A percentile compares a stretch with the other conserved stretches of the same genome.
Evolutionary conservation across 1,284 basidiomycete species (phyloP).

Genomic region (Stygiomarasmius scandens): DNA sequence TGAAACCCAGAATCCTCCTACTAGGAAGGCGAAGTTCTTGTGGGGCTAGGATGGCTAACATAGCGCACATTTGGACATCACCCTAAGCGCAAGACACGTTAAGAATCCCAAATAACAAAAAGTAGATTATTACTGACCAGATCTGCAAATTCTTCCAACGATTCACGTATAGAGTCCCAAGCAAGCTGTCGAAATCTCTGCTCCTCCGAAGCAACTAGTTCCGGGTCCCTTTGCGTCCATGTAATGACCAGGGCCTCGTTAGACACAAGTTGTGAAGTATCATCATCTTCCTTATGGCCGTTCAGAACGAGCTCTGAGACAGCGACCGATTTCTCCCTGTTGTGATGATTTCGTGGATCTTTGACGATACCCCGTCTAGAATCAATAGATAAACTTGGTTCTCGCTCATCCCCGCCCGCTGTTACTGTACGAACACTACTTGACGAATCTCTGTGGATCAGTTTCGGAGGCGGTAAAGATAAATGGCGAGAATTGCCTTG

Average conservation of each 20-base stretch:
- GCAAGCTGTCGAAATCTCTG: slow-evolving; percentile 50
- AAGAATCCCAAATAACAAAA: not conserved
- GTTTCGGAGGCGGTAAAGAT: slow-evolving; percentile 45
- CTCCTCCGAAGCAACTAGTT: slow-evolving; percentile 55
- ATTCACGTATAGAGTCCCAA: slow-evolving; percentile 58
- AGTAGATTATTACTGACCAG: slow-evolving; percentile 42
- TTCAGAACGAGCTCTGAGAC: slow-evolving; percentile 27
- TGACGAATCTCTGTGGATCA: slow-evolving; percentile 53
- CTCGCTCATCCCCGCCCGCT: slow-evolving; percentile 42
- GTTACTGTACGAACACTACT: slow-evolving; percentile 74
- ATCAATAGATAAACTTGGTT: slow-evolving; percentile 3
- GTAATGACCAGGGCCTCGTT: not conserved
- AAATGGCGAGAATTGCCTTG: not conserved
- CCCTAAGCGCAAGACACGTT: slow-evolving; percentile 46
- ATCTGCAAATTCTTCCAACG: slow-evolving; percentile 64
- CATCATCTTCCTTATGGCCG: slow-evolving; percentile 7
- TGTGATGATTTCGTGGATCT: slow-evolving; percentile 24
- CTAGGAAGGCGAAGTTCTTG: slow-evolving; percentile 53
- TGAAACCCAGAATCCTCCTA: slow-evolving; percentile 50
- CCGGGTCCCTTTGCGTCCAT: slow-evolving; percentile 18
- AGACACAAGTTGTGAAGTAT: not conserved
- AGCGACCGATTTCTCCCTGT: slow-evolving; percentile 26
- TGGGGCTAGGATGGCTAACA: slow-evolving; percentile 62
- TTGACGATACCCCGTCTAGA: slow-evolving; percentile 26
- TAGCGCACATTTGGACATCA: slow-evolving; percentile 76